These are phyloP conservation scores for Coriolopsis trogii DNA, from an alignment of 1,284 basidiomycete genomes.

Conservation along the genomic window DNA sequence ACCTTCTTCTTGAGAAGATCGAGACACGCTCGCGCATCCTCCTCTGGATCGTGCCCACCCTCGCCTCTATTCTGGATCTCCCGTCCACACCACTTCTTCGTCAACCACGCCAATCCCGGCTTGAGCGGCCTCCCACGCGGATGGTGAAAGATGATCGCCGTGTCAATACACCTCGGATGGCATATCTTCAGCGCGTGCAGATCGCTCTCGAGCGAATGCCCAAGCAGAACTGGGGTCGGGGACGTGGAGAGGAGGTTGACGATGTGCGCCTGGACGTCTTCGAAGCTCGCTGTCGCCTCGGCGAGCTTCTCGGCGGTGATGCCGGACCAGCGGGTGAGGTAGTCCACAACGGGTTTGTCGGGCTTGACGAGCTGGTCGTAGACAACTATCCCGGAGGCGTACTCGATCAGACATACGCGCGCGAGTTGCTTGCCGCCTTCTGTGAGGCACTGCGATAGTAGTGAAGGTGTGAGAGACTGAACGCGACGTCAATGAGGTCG, in stretches of 20 bases:
- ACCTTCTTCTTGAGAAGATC: slow-evolving; percentile 85
- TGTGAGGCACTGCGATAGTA: slow-evolving; percentile 68
- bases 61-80: slow-evolving; percentile 83
- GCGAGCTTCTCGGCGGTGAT: slow-evolving; percentile 78
- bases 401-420: slow-evolving; percentile 83
- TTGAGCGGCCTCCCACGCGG: slow-evolving; percentile 89
- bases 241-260: slow-evolving; percentile 53
- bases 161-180: slow-evolving; percentile 88
- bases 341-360: slow-evolving; percentile 79
- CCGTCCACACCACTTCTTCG: slow-evolving; percentile 85
- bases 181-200: slow-evolving; percentile 82
- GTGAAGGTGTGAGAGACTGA: too few species aligned
- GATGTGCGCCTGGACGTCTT: slow-evolving; percentile 74
- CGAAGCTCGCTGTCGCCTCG: slow-evolving; percentile 72
- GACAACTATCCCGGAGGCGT: slow-evolving; percentile 65
- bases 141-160: slow-evolving; percentile 86
- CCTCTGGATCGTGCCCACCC: slow-evolving; percentile 89
- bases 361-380: slow-evolving; percentile 91
- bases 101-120: slow-evolving; percentile 90
- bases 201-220: slow-evolving; percentile 93
- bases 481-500: background rate
- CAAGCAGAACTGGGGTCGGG: slow-evolving; percentile 84
- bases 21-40: slow-evolving; percentile 86
- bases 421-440: slow-evolving; percentile 88
- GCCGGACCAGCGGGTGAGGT: slow-evolving; percentile 92